A percentile compares a stretch with the other conserved stretches of the same genome.
Evolutionary conservation across 495 filamentous ascomycete genomes (phyloP).

Genomic region (Xanthoparmelia taractica): DNA sequence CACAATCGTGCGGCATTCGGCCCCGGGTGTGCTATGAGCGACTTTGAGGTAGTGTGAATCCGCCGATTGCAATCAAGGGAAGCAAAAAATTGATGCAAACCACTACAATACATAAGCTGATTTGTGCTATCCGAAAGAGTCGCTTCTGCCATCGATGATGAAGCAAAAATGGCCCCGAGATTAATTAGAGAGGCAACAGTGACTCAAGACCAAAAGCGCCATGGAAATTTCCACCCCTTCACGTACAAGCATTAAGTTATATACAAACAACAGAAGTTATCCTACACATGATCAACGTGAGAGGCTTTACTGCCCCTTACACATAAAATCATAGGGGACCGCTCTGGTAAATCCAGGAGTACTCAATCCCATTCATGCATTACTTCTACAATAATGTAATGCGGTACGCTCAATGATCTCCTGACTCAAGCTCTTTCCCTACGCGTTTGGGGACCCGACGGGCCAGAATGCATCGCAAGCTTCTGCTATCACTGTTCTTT

Average conservation of each 20-base stretch:
- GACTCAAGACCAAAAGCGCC: too few relatives aligned
- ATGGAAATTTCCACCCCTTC: background rate
- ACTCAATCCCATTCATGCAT: background rate
- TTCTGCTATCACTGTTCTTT: background rate
- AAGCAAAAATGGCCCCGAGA: background rate
- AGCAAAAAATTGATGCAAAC: background rate
- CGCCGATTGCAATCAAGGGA: background rate
- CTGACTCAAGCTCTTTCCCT: background rate
- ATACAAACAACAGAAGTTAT: conserved; percentile 1
- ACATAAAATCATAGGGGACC: background rate
- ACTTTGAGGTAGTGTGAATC: background rate
- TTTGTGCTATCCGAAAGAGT: background rate
- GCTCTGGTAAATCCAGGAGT: background rate
- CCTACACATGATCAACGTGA: background rate
- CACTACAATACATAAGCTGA: background rate
- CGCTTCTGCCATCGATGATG: background rate
- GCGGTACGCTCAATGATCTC: background rate
- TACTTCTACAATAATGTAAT: background rate
- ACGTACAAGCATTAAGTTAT: conserved; percentile 3
- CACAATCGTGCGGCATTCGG: background rate
- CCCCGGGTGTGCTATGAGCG: background rate
- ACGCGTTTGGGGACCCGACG: background rate
- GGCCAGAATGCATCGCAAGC: background rate
- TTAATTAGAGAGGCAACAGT: too few relatives aligned
- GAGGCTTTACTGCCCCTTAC: background rate